Evolutionary conservation across 257 asterid species (phyloP).

Genomic region (Dorcoceras hygrometricum): DNA sequence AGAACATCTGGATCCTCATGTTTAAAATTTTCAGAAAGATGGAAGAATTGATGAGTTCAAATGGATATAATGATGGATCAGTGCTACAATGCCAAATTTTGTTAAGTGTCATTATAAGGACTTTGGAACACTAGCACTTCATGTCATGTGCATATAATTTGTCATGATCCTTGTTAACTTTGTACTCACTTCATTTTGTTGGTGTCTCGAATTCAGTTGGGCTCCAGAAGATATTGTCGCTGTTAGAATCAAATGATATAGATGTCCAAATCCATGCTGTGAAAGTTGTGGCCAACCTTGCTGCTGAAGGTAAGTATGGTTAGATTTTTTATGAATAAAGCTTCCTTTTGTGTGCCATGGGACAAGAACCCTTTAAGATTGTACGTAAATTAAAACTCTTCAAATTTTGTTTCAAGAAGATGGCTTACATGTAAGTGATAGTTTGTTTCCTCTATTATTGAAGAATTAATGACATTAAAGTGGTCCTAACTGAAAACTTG

Average conservation of each 20-base stretch:
- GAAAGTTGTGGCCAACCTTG: slow-evolving; percentile 95
- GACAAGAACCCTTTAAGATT: background rate
- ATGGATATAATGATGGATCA: background rate
- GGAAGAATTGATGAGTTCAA: background rate
- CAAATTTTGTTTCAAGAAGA: background rate
- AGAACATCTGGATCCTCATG: slow-evolving; percentile 23
- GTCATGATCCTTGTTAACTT: background rate
- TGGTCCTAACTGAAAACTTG: slow-evolving; percentile 2
- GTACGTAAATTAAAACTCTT: too few species aligned
- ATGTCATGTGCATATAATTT: background rate
- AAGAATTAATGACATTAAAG: background rate
- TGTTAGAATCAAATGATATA: slow-evolving; percentile 66
- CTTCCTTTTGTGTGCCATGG: background rate
- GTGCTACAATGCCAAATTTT: background rate
- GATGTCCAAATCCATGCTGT: slow-evolving; percentile 94
- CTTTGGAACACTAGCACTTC: background rate
- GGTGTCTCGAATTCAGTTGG: slow-evolving; percentile 63
- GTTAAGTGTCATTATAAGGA: background rate
- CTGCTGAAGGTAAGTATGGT: slow-evolving; percentile 74
- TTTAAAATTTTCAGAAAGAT: background rate
- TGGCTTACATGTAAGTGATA: background rate
- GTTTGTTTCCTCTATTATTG: background rate
- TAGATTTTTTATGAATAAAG: slow-evolving; percentile 6
- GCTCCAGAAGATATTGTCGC: slow-evolving; percentile 72
- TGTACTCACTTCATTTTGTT: slow-evolving; percentile 22